Base-by-base conservation (phyloP, 2,329 filamentous ascomycete species). In the Aspergillus neotritici region DNA sequence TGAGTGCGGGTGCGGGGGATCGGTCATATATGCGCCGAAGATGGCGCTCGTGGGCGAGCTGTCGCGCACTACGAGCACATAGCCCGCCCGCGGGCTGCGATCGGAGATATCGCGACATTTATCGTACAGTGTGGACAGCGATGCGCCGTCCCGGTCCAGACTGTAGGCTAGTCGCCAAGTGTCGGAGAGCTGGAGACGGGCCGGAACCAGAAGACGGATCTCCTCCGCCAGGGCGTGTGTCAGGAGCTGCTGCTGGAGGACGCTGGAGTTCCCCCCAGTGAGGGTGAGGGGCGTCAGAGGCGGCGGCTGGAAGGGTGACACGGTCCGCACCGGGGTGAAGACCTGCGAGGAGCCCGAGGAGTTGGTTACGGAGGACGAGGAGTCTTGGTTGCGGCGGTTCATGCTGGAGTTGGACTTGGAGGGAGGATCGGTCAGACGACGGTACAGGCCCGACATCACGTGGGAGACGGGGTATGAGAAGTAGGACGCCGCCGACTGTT, bases 1-100 rank as follows among this genome's bases (percentile, higher is more conserved):
- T 2, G 87, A 70, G 1, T 81, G 74, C 0, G 88, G 87, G 55
- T 85, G 86, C 9, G 91, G 90, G 39, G 86, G 76, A 63, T 98
- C 91, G 40, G 88, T 94, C 41, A 97, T 80, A 65, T 97, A 97
- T 41, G 90, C 90, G 60, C 93, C 93, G 63, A 98, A 98, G 33
- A 88, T 78, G 17, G 68, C 61, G 37, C 63, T 60, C 16, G 58
- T 55, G 3, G 63, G 55, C 12, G 62, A 67, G 14, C 79, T 78
- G 64, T 98, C 93, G 56, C 80, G 79, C 14, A 97, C 81, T 0
- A 95, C 87, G 4, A 98, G 76, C 39, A 97, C 87, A 64, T 94
- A 98, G 5, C 90, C 91, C 13, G 87, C 87, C 45, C 90, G 68
- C 54, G 76, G 78, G 45, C 77, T 80, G 48, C 80, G 73, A 10